Base-by-base conservation (phyloP, 2,329 filamentous ascomycete species). In the Aspergillus jensenii region DNA sequence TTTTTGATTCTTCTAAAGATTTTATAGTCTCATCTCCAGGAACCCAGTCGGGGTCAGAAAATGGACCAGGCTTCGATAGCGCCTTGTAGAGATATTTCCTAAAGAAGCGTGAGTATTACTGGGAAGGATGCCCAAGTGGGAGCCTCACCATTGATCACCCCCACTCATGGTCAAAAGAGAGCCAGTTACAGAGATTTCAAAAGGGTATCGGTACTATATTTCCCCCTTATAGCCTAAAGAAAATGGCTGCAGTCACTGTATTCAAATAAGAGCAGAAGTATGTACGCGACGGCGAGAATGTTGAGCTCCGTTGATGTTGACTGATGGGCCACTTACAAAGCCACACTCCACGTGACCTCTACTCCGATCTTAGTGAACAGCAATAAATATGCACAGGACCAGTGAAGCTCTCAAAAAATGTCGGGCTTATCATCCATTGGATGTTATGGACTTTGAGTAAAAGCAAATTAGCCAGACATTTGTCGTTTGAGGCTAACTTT, bases 61-160 rank as follows among this genome's bases (percentile, higher is more conserved):
- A 96, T 1, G 95, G 91, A 1, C 95, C 93, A 3, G 83, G 79
- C 33, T 87, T 88, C 58, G 83, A 87, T 56, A 96, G 84, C 63
- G 97, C 87, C 61, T 84, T 88, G 76, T 98, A 87, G 57, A 98
- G 84, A 73, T 96, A 88, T 74, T 86, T 87, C 92, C 92, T 96
- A 61, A 31, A 31, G 12, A 25, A 21, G 25, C 41, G 45, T 72
- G 14, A 71, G 58, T 45, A 60, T n/a, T 47, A 17, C 37, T 25
- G 35, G 14, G 11, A n/a, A 40, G 25, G 40, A 45, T 23, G 2
- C 23, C 31, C 12, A 31, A 31, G 8, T 15, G 49, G 15, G 3
- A 35, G 25, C 12, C 40, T 49, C 40, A 66, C 61, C 62, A 69
- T 59, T 64, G 64, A 56, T 64, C 55, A 19, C 50, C 47, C 15